A percentile compares a stretch with the other conserved stretches of the same genome.
Conservation (phyloP, 148 eudicot genomes). For the Diospyros kaki region DNA sequence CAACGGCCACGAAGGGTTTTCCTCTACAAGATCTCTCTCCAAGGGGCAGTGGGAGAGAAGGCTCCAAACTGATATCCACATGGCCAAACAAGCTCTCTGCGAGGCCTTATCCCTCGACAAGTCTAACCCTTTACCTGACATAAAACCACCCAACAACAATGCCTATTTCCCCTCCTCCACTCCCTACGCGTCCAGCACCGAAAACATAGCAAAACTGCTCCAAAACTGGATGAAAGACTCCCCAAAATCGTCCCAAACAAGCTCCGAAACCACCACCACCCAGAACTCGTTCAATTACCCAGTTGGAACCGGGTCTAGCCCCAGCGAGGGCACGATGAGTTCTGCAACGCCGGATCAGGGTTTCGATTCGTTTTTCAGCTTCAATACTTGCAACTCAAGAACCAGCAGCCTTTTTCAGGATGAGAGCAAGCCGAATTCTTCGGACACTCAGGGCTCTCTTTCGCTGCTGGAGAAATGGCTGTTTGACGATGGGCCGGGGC, state of each 20-base stretch:
- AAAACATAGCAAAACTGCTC: constrained; percentile 65
- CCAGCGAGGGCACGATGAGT: constrained; percentile 32
- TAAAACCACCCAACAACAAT: background rate
- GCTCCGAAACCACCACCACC: constrained; percentile 31
- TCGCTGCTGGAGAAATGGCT: constrained; percentile 69
- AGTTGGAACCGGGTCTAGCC: constrained; percentile 22
- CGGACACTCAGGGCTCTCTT: constrained; percentile 31
- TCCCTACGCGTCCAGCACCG: constrained; percentile 64
- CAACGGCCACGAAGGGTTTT: constrained; percentile 16
- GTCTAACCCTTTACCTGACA: constrained; percentile 14
- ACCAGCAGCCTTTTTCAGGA: constrained; percentile 12
- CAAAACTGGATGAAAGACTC: constrained; percentile 46
- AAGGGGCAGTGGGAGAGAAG: constrained; percentile 92
- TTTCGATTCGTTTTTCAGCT: constrained; percentile 27
- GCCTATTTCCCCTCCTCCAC: constrained; percentile 9
- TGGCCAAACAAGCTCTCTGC: constrained; percentile 74
- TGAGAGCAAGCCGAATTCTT: constrained; percentile 29
- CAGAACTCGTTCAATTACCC: constrained; percentile 20
- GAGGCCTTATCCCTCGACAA: constrained; percentile 74
- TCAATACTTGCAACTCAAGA: constrained; percentile 24
- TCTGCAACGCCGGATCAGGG: constrained; percentile 7
- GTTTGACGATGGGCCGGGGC: constrained; percentile 51
- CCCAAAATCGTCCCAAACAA: constrained; percentile 23
- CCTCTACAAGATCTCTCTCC: constrained; percentile 29
- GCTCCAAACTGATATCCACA: constrained; percentile 78